phyloP scores from a whole-genome alignment of 371 early-diverging fungal species.

The Mortierella sp. region DNA sequence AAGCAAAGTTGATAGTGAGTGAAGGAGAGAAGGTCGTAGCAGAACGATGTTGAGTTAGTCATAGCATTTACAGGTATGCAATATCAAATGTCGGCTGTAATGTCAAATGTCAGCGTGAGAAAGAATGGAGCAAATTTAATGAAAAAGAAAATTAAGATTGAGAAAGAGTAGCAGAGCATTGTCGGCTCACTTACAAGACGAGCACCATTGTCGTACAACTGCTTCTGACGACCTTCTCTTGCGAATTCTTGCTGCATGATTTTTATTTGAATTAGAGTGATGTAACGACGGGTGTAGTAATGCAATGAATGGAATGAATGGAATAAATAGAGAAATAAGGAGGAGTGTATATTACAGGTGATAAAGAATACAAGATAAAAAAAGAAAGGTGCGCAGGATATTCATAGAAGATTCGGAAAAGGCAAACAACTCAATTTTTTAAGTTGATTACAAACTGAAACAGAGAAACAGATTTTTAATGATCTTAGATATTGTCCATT shows the following conservation, averaged over 20 bases:
- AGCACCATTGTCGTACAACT: slow-evolving; percentile 44
- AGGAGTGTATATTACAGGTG: background rate
- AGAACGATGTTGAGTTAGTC: background rate
- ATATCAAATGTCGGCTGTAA: too few relatives aligned
- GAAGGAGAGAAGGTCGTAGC: background rate
- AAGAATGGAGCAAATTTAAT: background rate
- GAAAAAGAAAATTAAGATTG: background rate
- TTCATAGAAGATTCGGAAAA: too few relatives aligned
- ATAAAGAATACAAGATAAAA: background rate
- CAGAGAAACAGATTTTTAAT: too few relatives aligned
- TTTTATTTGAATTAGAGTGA: background rate
- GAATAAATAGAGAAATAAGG: background rate
- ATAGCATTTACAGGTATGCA: background rate
- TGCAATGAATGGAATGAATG: background rate
- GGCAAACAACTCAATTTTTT: too few relatives aligned
- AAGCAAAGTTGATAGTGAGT: background rate
- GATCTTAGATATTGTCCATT: too few relatives aligned
- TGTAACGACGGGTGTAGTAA: background rate
- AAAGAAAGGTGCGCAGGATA: background rate
- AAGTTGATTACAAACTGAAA: too few relatives aligned
- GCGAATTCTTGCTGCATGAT: slow-evolving; percentile 23
- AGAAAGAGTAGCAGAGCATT: too few relatives aligned
- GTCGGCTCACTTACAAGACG: slow-evolving; percentile 40
- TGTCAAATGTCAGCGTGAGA: too few relatives aligned
- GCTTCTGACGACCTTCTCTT: slow-evolving; percentile 51